These are phyloP conservation scores for Syncephalastrum monosporum DNA, from an alignment of 371 early-diverging fungal species.

Conservation along the genomic window DNA sequence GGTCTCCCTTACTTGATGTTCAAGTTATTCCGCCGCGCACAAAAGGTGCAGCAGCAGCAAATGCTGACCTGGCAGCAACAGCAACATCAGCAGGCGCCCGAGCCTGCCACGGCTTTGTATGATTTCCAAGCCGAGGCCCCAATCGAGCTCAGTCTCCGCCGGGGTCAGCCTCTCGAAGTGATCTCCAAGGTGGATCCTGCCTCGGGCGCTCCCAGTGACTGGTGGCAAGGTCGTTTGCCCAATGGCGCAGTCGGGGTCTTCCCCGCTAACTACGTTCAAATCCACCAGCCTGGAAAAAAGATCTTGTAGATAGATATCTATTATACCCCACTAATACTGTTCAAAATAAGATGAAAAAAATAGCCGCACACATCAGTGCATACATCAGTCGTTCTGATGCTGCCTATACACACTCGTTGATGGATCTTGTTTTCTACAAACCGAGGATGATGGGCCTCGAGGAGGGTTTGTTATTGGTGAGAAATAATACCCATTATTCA, in stretches of 20 bases:
- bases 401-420: no score
- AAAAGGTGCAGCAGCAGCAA: constrained; percentile 44
- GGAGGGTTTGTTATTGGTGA: no score
- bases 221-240: constrained; percentile 92
- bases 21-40: constrained; percentile 64
- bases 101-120: constrained; percentile 87
- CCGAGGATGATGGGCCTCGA: no score
- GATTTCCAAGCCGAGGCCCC: constrained; percentile 78
- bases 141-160: constrained; percentile 77
- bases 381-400: no score
- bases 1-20: constrained; percentile 91
- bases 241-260: constrained; percentile 86
- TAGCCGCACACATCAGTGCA: no score
- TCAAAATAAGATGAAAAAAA: no score
- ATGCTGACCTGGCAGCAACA: constrained; percentile 26
- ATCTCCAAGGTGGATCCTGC: constrained; percentile 72
- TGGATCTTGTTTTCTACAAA: no score
- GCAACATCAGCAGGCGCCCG: constrained; percentile 49
- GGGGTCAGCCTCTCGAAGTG: constrained; percentile 88
- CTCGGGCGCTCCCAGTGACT: constrained; percentile 68
- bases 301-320: no score
- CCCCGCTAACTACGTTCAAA: constrained; percentile 83
- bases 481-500: no score
- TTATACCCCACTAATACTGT: no score
- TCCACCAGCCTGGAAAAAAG: constrained; percentile 2